Base-by-base conservation (phyloP, 163 green algal species). In the Volvox carteri region DNA sequence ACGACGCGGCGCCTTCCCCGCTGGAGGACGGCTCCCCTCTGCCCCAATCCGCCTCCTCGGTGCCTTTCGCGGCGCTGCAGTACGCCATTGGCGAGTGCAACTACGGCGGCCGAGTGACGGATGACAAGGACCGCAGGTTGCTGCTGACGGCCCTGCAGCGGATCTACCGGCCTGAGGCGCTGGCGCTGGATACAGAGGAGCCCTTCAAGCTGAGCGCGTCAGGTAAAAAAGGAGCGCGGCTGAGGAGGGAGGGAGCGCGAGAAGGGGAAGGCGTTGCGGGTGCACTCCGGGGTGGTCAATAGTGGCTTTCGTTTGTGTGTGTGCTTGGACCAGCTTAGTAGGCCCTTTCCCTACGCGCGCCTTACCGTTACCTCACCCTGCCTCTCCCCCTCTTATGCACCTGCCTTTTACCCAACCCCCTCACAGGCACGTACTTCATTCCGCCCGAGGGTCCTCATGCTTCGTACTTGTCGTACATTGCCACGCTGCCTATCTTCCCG, bases 1-100 rank as follows among this genome's bases (percentile, higher is more conserved):
- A 95, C 42, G 94, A 97, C 48, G 86, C 84, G 2, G 83, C 83
- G 68, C 83, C 83, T 18, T 35, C 46, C 8, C 7, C 14, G 14
- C 2, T 4, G 0, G 81, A 72, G 12, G 58, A 70, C 46, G 35
- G 52, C 86, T 62, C 33, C 9, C 58, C 3, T 3, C 39, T 39
- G n/a, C 25, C 35, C 33, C 58, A 73, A 67, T 33, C 52, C 50
- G 56, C 42, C 33, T 56, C 30, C 30, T 37, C 58, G 12, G 87
- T 95, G 54, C 95, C 94, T 0, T 98, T 95, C 79, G 94, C 91
- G 37, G 95, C 96, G 23, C 91, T 98, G 46, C 90, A 93, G 75
- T 98, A 97, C 88, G 88, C 94, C 48, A 96, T 94, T n/a, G 95
- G 94, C 2, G 95, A 98, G 78, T 97, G 95, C 90, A 98, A 98